Evolutionary conservation across 768 basidiomycete species (phyloP).

Genomic region (Boletus tomentosulus): DNA sequence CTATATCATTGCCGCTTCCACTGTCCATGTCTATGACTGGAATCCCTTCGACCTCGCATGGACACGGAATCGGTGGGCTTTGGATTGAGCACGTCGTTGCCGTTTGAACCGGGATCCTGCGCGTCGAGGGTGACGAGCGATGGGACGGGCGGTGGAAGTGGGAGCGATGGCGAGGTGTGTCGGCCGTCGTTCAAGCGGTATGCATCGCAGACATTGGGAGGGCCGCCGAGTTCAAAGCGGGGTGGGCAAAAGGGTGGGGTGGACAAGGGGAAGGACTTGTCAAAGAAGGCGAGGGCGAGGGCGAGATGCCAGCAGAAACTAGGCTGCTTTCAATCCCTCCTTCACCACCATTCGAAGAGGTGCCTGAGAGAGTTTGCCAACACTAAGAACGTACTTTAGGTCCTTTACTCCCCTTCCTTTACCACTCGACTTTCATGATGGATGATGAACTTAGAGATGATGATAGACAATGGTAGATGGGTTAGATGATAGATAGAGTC

Average conservation of each 20-base stretch:
- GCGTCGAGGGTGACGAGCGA: conserved; percentile 32
- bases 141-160: conserved; percentile 30
- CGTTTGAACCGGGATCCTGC: conserved; percentile 24
- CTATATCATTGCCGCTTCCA: conserved; percentile 35
- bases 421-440: too few relatives aligned
- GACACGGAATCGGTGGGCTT: conserved; percentile 1
- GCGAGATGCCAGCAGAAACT: too few relatives aligned
- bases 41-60: conserved; percentile 3
- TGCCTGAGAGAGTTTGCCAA: too few relatives aligned
- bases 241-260: conserved; percentile 13
- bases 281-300: neutral
- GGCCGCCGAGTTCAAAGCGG: conserved; percentile 51
- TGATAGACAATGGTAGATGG: too few relatives aligned
- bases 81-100: conserved; percentile 4
- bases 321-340: too few relatives aligned
- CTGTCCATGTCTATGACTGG: conserved; percentile 15
- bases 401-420: too few relatives aligned
- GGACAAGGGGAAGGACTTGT: neutral
- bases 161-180: conserved; percentile 29
- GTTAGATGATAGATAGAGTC: too few relatives aligned
- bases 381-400: too few relatives aligned
- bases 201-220: conserved; percentile 66
- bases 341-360: too few relatives aligned
- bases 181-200: conserved; percentile 71
- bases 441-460: too few relatives aligned